Conservation (phyloP, 306 rosid species). For the Rosa lucieae region DNA sequence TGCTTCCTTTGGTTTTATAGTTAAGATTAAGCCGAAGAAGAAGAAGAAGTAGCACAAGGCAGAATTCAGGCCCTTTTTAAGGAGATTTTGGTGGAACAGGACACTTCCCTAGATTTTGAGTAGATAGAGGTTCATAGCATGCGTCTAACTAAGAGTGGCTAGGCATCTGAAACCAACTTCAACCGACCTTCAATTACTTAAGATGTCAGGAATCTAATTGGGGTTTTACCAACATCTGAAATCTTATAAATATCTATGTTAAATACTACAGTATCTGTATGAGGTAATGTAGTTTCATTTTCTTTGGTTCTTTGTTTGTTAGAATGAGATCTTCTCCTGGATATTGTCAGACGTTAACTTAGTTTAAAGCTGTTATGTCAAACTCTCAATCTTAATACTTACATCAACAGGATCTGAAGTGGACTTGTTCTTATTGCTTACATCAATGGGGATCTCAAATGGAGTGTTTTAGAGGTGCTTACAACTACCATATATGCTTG, state of each 20-base stretch:
- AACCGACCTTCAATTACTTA: constrained; percentile 47
- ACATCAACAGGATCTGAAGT: constrained; percentile 38
- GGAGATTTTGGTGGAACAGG: constrained; percentile 52
- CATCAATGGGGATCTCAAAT: constrained; percentile 43
- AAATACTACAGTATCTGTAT: constrained; percentile 46
- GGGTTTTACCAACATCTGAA: constrained; percentile 43
- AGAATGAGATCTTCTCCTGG: constrained; percentile 56
- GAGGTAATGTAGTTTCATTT: constrained; percentile 29
- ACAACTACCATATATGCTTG: constrained; percentile 31
- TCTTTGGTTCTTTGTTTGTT: constrained; percentile 26
- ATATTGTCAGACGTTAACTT: constrained; percentile 36
- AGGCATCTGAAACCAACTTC: constrained; percentile 44
- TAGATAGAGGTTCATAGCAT: constrained; percentile 45
- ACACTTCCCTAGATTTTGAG: constrained; percentile 50
- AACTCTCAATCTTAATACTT: constrained; percentile 39
- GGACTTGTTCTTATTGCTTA: constrained; percentile 40
- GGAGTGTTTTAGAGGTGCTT: constrained; percentile 36
- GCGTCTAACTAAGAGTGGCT: constrained; percentile 34
- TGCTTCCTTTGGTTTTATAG: constrained; percentile 54
- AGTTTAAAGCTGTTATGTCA: constrained; percentile 19
- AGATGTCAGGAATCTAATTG: constrained; percentile 24
- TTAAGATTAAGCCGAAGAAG: constrained; percentile 1
- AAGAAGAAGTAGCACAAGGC: constrained; percentile 47
- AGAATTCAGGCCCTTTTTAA: constrained; percentile 56
- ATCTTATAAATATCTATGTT: constrained; percentile 68